phyloP scores from a whole-genome alignment of 2,329 filamentous ascomycete genomes.

The Basipetospora chlamydospora region DNA sequence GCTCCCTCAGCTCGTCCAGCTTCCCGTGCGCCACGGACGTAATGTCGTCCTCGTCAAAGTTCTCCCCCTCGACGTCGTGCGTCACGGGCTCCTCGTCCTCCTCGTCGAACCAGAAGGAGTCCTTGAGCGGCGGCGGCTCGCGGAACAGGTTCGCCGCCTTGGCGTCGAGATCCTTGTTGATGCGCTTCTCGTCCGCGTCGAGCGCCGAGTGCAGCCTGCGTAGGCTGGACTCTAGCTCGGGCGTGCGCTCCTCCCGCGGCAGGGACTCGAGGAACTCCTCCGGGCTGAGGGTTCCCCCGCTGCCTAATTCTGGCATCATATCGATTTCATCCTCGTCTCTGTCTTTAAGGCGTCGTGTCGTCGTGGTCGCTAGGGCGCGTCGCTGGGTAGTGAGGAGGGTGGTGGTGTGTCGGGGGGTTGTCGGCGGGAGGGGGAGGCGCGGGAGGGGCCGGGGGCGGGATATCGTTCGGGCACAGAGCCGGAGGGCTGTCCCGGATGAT shows the following conservation, averaged over 20 bases:
- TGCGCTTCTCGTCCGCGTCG: not conserved
- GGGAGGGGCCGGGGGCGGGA: slow-evolving; percentile 7
- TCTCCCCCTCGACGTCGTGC: slow-evolving; percentile 40
- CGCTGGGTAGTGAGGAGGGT: slow-evolving; percentile 1
- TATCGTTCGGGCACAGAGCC: slow-evolving; percentile 17
- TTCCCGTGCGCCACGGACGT: slow-evolving; percentile 71
- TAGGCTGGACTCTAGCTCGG: slow-evolving; percentile 2
- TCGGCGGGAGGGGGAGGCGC: too few relatives aligned
- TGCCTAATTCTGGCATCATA: too few relatives aligned
- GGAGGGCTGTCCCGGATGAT: slow-evolving; percentile 21
- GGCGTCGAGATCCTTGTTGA: slow-evolving; percentile 2
- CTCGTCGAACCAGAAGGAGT: slow-evolving; percentile 33
- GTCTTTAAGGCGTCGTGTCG: slow-evolving; percentile 13
- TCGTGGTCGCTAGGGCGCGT: slow-evolving; percentile 5
- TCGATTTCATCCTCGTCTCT: too few relatives aligned
- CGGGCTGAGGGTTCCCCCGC: too few relatives aligned
- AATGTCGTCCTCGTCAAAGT: slow-evolving; percentile 72
- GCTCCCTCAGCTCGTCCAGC: slow-evolving; percentile 74
- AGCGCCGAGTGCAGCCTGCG: slow-evolving; percentile 9
- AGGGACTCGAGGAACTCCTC: slow-evolving; percentile 6
- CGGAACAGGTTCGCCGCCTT: slow-evolving; percentile 4
- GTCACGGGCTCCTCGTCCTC: slow-evolving; percentile 31
- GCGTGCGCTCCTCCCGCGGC: slow-evolving; percentile 5
- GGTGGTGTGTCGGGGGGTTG: too few relatives aligned
- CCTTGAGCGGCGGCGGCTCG: slow-evolving; percentile 17